Conservation (phyloP, 2,329 filamentous ascomycete genomes). For the Tolypocladium capitatum region DNA sequence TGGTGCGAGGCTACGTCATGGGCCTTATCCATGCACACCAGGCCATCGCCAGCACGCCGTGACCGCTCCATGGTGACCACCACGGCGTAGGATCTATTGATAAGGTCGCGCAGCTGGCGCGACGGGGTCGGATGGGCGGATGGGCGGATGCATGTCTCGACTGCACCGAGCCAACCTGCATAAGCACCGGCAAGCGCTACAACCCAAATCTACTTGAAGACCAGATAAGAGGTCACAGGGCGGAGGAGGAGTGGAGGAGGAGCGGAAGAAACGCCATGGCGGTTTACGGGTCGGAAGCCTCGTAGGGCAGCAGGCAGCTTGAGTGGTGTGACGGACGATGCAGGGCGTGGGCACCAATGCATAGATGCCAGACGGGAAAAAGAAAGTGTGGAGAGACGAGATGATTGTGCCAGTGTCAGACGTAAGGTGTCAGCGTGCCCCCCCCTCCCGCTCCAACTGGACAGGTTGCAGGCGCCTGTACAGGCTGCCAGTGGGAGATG, state of each 20-base stretch:
- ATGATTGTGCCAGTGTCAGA: neutral
- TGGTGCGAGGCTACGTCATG: neutral
- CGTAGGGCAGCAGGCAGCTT: neutral
- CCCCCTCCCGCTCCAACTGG: too few relatives aligned
- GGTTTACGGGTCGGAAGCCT: neutral
- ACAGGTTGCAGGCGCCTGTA: too few relatives aligned
- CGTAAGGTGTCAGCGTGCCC: neutral
- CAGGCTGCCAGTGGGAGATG: neutral
- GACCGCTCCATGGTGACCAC: neutral
- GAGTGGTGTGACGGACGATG: neutral
- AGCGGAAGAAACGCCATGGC: too few relatives aligned
- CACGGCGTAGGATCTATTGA: neutral
- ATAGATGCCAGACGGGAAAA: neutral
- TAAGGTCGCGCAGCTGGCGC: neutral
- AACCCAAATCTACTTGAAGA: neutral
- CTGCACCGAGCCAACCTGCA: neutral
- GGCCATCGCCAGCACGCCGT: neutral
- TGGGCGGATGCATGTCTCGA: neutral
- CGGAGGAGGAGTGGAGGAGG: neutral
- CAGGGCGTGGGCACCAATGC: too few relatives aligned
- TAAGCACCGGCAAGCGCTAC: neutral
- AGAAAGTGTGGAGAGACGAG: neutral
- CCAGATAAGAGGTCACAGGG: neutral
- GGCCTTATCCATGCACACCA: neutral
- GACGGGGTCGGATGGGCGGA: neutral